Base-by-base conservation (phyloP, 345 rosid species). In the Chamaenerion angustifolium region DNA sequence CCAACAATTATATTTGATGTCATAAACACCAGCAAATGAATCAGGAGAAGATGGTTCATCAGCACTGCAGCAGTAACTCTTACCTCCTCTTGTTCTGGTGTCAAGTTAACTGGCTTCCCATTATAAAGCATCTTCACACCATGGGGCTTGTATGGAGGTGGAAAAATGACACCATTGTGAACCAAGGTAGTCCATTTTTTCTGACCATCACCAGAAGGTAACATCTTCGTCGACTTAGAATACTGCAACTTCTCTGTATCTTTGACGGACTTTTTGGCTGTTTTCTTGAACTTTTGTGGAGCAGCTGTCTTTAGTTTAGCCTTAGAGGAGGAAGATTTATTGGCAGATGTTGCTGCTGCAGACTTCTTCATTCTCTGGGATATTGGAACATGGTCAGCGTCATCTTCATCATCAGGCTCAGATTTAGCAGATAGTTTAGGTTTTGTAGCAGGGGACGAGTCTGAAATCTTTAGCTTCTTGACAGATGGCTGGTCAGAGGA, bases 111-210 rank as follows among this genome's bases (percentile, higher is more conserved):
- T 48, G 81, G 79, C 66, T 68, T 73, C 56, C 95, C 90, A 61
- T 85, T 79, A 69, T 85, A 85, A 44, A 71, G 75, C 58, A 93
- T 83, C 82, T 83, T 93, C 56, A 93, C 52, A 45, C 97, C 89
- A 51, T 93, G 95, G 66, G 99, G 82, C 49, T 56, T 66, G 74
- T 93, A 93, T 17, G 81, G 64, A 65, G 97, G 94, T 6, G 97
- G 95, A 56, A 93, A 93, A 55, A 93, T 88, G 51, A 93, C 97
- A 63, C 99, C 99, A 49, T 53, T 88, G 67, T 93, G 99, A 61
- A 57, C 92, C 83, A 93, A 75, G 49, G 94, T 88, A 56, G 83
- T 85, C 99, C 97, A 93, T 68, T 93, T 93, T 65, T 75, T 85
- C 68, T 93, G 99, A 43, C 97, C 99, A 71, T 93, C 99, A 50